These are phyloP conservation scores for Williopsis jadinii DNA, from an alignment of 1,139 yeast species.

Conservation along the genomic window DNA sequence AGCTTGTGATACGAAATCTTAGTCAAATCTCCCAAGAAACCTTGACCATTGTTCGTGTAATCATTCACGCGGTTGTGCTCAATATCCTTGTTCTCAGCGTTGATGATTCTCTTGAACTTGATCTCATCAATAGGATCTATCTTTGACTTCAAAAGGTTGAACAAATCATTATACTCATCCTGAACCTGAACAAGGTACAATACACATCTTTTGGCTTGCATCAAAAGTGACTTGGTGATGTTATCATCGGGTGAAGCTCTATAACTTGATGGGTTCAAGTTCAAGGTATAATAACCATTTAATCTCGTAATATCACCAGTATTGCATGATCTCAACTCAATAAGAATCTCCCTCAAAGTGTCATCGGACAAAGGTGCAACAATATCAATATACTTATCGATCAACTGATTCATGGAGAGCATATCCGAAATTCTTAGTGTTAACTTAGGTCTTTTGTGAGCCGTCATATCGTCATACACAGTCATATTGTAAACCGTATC, in stretches of 20 bases:
- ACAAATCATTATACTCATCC: conserved; percentile 56
- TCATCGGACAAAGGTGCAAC: conserved; percentile 49
- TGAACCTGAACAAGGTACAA: conserved; percentile 79
- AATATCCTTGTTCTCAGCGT: conserved; percentile 36
- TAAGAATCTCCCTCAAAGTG: conserved; percentile 41
- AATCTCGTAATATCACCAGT: conserved; percentile 35
- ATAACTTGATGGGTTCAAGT: conserved; percentile 45
- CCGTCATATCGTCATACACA: conserved; percentile 66
- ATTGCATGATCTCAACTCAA: conserved; percentile 34
- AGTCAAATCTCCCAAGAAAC: conserved; percentile 20
- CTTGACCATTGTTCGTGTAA: conserved; percentile 22
- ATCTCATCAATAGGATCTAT: conserved; percentile 64
- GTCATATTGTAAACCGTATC: conserved; percentile 57
- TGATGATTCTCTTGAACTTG: conserved; percentile 48
- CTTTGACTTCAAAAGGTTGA: conserved; percentile 68
- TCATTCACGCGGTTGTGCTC: conserved; percentile 22
- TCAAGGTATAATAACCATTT: conserved; percentile 26
- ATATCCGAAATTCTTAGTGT: conserved; percentile 60
- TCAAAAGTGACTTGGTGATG: conserved; percentile 49
- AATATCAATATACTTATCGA: conserved; percentile 45
- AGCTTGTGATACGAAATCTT: conserved; percentile 60
- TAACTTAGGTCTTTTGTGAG: conserved; percentile 58
- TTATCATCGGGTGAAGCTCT: conserved; percentile 29
- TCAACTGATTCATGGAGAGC: conserved; percentile 51
- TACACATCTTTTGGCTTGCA: conserved; percentile 78